Conservation (phyloP, 139 green algal species). For the Dunaliella primolecta region DNA sequence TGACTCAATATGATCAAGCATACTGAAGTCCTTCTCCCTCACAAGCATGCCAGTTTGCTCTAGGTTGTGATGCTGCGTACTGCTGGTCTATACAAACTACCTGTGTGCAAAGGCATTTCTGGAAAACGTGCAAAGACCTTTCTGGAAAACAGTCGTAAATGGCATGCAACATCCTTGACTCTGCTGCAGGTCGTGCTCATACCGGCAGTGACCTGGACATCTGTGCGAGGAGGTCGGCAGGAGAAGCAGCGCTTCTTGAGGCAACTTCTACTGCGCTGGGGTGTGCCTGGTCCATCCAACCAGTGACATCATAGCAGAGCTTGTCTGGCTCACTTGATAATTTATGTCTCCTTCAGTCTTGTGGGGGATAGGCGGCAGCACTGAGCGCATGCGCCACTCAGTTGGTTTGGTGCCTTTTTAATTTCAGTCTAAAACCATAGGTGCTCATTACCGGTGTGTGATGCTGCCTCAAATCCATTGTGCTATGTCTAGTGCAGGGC, state of each 20-base stretch:
- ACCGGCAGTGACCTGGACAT: not conserved
- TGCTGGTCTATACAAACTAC: not conserved
- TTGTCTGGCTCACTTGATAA: too few species aligned
- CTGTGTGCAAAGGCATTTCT: not conserved
- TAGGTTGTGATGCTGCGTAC: not conserved
- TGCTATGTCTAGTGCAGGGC: not conserved
- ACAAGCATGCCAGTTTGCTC: too few species aligned
- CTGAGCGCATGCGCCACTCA: not conserved
- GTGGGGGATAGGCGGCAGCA: not conserved
- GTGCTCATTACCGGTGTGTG: not conserved
- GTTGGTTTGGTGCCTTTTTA: not conserved
- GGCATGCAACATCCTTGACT: not conserved
- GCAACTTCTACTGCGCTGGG: not conserved
- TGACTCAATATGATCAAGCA: too few species aligned
- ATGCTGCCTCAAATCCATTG: not conserved
- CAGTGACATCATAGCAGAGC: too few species aligned
- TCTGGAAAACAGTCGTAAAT: not conserved
- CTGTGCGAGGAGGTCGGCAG: not conserved
- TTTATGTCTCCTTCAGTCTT: too few species aligned
- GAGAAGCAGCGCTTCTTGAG: not conserved
- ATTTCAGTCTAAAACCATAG: not conserved
- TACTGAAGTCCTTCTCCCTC: too few species aligned
- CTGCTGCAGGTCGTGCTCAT: not conserved
- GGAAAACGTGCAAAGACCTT: not conserved
- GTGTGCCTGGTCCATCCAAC: not conserved